A percentile compares a stretch with the other conserved stretches of the same genome.
Conservation (phyloP, 2,329 filamentous ascomycete species). For the Escovopsis sp. region DNA sequence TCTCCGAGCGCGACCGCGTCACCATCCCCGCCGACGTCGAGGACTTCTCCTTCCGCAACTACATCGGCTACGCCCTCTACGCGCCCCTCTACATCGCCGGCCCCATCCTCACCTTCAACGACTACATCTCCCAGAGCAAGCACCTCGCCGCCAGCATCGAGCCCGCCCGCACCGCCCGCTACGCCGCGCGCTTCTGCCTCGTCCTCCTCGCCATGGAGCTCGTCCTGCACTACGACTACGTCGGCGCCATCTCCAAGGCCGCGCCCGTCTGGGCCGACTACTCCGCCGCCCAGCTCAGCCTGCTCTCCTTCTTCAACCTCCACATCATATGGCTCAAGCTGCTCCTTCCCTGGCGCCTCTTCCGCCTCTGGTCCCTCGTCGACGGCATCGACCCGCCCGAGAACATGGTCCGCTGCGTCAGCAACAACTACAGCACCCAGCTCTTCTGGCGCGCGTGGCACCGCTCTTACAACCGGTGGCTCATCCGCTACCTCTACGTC, state of each 20-base stretch:
- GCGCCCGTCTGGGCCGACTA: slow-evolving; percentile 69
- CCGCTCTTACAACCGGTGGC: slow-evolving; percentile 86
- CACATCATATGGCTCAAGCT: slow-evolving; percentile 97
- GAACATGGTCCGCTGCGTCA: slow-evolving; percentile 96
- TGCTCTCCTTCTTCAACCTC: slow-evolving; percentile 91
- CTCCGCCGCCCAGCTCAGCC: slow-evolving; percentile 70
- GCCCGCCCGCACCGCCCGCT: slow-evolving; percentile 54
- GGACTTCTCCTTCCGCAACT: slow-evolving; percentile 73
- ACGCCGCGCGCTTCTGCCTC: slow-evolving; percentile 68
- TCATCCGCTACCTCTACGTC: slow-evolving; percentile 84
- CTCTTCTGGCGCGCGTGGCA: slow-evolving; percentile 97
- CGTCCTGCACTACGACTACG: slow-evolving; percentile 81
- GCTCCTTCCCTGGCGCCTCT: slow-evolving; percentile 92
- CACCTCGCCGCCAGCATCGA: slow-evolving; percentile 60
- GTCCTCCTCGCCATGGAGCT: slow-evolving; percentile 81
- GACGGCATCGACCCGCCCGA: slow-evolving; percentile 92
- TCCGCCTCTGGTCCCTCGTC: slow-evolving; percentile 85
- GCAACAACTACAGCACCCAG: slow-evolving; percentile 79
- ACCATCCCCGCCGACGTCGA: slow-evolving; percentile 52
- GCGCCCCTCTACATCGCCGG: slow-evolving; percentile 85
- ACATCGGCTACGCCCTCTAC: slow-evolving; percentile 79
- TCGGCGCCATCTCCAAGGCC: slow-evolving; percentile 77
- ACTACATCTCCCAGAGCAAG: slow-evolving; percentile 79
- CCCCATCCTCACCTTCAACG: slow-evolving; percentile 93
- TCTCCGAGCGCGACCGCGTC: slow-evolving; percentile 82